Evolutionary conservation across 306 rosid genomes (phyloP), one percentile per base, ranked within the genome.

Genomic region (Ormosia semicastrata): DNA sequence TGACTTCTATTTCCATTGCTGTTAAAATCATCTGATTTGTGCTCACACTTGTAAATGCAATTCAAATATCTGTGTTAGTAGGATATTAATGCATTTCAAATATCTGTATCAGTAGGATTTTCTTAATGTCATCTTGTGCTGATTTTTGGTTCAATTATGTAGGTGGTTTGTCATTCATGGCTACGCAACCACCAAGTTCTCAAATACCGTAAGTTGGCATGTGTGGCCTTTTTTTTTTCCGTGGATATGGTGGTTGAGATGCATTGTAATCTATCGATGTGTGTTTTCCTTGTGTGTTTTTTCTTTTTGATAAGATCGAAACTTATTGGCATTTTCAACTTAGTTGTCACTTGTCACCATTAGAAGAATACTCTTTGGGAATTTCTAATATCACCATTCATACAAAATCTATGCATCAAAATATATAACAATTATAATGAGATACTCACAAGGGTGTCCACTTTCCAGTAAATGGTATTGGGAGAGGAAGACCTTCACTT

Each of bases 91-190:
- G 37, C 63, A 84, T 14, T 65, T 49, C 13, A 75, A 59, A 60
- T 46, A 56, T 50, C 18, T 18, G 66, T 32, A 7, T 57, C 43
- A 15, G 40, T 75, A 18, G 62, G 41, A 75, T 56, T 39, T 34
- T 85, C 43, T 34, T n/a, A 3, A 58, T 37, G 7, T 6, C 73
- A 29, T 52, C 47, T 32, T 53, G 8, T 14, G 39, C 75, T 60
- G 17, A 14, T 82, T 78, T 78, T 54, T 81, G 76, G 66, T 84
- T 68, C 78, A 63, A 36, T 64, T 68, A 3, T 85, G 71, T 78
- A 93, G 97, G 95, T 59, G 92, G 91, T 46, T 80, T 91, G 71
- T 73, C 90, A 2, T 86, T 86, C 72, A 79, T 88, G 86, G 84
- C 94, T 62, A 90, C 86, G 7, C 90, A 89, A 69, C 75, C 88